Percentiles rank a stretch among this genome's conserved stretches.
phyloP scores from a whole-genome alignment of 441 rosid genomes.

The Geranium incanum region DNA sequence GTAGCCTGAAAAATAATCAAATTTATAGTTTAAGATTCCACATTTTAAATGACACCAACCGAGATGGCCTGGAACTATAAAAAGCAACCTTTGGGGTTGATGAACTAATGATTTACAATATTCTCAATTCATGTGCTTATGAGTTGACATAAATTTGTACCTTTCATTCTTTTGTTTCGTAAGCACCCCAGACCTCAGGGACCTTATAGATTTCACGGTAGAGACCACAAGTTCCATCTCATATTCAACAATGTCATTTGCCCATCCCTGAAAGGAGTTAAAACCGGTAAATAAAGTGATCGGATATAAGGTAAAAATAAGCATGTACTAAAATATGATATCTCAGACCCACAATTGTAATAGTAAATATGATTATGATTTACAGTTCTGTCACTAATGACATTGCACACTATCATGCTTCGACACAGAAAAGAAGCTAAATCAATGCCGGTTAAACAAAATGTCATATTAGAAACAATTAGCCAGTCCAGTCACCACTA shows the following conservation, averaged over 20 bases:
- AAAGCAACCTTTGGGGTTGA: neutral
- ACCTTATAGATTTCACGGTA: conserved; percentile 60
- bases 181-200: conserved; percentile 65
- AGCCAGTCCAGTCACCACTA: neutral
- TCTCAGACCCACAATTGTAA: neutral
- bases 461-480: neutral
- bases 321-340: conserved; percentile 1
- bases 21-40: neutral
- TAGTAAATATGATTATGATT: neutral
- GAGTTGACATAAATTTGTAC: conserved; percentile 24
- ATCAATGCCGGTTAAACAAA: neutral
- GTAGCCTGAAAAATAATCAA: conserved; percentile 40
- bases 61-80: neutral
- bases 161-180: conserved; percentile 76
- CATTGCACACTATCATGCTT: neutral
- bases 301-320: conserved; percentile 10
- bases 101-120: neutral
- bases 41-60: neutral
- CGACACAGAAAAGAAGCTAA: neutral
- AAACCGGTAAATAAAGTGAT: conserved; percentile 8
- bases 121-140: neutral
- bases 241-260: conserved; percentile 52
- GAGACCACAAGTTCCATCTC: conserved; percentile 68
- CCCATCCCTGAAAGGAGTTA: conserved; percentile 45
- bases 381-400: neutral